Percentiles rank a stretch among this genome's conserved stretches.
Conservation (phyloP, 768 basidiomycete species). For the Obba rivulosa region DNA sequence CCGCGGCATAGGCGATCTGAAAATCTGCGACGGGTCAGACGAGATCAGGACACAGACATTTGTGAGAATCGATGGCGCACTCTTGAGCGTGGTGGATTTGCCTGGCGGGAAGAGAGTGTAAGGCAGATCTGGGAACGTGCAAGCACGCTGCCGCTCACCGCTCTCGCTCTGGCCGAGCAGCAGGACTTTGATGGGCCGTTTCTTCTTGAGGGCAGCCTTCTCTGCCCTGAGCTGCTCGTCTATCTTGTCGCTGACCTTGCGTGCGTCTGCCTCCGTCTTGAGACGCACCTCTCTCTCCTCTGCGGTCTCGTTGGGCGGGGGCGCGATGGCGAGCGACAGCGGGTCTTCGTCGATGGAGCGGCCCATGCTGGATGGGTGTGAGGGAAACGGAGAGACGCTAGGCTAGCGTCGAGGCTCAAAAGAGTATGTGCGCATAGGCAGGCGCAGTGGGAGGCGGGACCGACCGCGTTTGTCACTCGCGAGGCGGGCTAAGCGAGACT, state of each 20-base stretch:
- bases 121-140: background rate
- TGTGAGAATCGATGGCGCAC: conserved; percentile 16
- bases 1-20: conserved; percentile 58
- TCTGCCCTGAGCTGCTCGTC: conserved; percentile 35
- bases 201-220: conserved; percentile 22
- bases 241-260: conserved; percentile 48
- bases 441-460: no score
- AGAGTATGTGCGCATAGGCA: background rate
- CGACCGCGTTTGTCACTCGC: no score
- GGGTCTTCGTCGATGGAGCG: conserved; percentile 49
- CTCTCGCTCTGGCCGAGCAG: conserved; percentile 34
- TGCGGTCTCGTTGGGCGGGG: conserved; percentile 54
- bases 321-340: conserved; percentile 47
- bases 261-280: conserved; percentile 50
- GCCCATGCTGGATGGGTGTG: conserved; percentile 7
- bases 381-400: background rate
- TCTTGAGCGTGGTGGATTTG: conserved; percentile 39
- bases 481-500: no score
- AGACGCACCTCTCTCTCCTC: conserved; percentile 41
- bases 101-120: conserved; percentile 16
- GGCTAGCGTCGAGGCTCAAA: background rate
- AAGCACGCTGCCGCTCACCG: conserved; percentile 18
- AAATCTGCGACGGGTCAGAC: conserved; percentile 63
- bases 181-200: conserved; percentile 30
- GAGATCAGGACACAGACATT: background rate